Conservation (phyloP, 23 red algal species). For the Pyropia yezoensis region DNA sequence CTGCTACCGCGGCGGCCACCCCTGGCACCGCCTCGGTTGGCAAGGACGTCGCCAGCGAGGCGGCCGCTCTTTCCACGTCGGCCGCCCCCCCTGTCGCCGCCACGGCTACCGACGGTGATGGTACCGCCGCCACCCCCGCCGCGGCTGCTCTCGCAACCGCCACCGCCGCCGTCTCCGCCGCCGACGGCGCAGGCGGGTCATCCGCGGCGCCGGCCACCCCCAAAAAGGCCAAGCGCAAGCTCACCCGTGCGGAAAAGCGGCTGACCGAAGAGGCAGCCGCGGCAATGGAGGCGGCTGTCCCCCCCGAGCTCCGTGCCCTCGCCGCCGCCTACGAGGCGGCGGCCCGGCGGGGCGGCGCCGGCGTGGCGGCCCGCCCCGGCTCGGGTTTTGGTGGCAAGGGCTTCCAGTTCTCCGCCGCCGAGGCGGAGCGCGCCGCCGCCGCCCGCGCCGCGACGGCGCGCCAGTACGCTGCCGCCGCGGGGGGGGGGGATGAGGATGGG, state of each 20-base stretch:
- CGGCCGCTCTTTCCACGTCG: too few species aligned
- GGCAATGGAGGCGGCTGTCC: conserved; percentile 35
- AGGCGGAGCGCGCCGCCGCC: conserved; percentile 45
- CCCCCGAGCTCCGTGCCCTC: conserved; percentile 43
- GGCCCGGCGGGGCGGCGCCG: conserved; percentile 35
- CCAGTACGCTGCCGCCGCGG: conserved; percentile 46
- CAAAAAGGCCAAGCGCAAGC: too few species aligned
- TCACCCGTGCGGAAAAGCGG: not conserved
- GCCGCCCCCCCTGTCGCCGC: too few species aligned
- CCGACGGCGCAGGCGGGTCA: too few species aligned
- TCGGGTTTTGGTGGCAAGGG: conserved; percentile 84
- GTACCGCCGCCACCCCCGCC: too few species aligned
- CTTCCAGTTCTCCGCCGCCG: conserved; percentile 77
- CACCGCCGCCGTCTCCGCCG: too few species aligned
- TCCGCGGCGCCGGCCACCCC: too few species aligned
- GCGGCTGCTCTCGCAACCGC: too few species aligned
- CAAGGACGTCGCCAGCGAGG: too few species aligned
- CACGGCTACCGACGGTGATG: too few species aligned
- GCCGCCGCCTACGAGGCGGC: conserved; percentile 43
- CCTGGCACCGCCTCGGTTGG: too few species aligned
- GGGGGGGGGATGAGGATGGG: conserved; percentile 24
- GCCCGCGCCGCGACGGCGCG: conserved; percentile 47
- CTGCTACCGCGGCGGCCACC: too few species aligned
- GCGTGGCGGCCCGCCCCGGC: conserved; percentile 29
- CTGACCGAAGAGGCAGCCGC: conserved; percentile 1